phyloP scores from a whole-genome alignment of 169 alveolate genomes.

The Perkinsus marinus region DNA sequence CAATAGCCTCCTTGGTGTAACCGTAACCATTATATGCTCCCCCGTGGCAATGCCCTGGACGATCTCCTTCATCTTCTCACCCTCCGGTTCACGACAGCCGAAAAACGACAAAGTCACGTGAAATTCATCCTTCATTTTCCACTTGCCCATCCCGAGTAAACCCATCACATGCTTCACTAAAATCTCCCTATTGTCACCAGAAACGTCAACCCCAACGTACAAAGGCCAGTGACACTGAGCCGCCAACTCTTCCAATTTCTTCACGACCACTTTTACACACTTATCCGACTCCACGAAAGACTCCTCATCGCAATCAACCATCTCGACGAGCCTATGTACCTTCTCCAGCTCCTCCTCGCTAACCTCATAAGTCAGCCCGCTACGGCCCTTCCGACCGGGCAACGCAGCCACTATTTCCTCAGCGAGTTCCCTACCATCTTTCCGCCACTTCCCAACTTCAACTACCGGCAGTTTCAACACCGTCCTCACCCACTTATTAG shows the following conservation, averaged over 20 bases:
- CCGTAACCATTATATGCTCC: not conserved
- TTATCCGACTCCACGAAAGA: not conserved
- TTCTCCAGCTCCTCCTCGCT: not conserved
- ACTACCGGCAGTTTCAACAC: not conserved
- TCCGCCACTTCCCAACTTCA: not conserved
- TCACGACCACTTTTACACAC: not conserved
- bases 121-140: not conserved
- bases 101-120: not conserved
- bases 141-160: not conserved
- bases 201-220: not conserved
- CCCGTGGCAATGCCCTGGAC: not conserved
- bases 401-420: not conserved
- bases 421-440: not conserved
- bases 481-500: not conserved
- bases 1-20: not conserved
- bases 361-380: not conserved
- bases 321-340: not conserved
- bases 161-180: not conserved
- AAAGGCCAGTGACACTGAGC: not conserved
- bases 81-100: not conserved
- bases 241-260: not conserved
- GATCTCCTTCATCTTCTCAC: not conserved
- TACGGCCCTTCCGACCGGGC: not conserved
- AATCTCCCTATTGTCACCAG: not conserved
- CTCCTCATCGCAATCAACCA: not conserved